Percentiles rank a stretch among this genome's conserved stretches.
Evolutionary conservation across 164 flowering plant genomes (phyloP).

Genomic region (Annona squamosa): DNA sequence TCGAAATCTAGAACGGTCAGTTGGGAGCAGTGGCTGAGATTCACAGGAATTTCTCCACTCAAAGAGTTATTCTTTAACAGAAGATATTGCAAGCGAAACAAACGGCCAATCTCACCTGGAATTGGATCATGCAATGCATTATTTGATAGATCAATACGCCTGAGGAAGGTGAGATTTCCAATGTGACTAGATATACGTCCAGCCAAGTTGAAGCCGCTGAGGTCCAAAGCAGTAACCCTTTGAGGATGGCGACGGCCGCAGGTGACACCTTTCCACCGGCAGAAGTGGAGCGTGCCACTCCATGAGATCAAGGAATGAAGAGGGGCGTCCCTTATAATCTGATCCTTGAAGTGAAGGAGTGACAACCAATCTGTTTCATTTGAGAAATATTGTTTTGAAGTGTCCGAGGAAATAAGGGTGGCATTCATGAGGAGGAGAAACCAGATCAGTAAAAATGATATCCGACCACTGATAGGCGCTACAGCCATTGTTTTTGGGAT

Average conservation of each 20-base stretch:
- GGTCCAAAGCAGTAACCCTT: neutral
- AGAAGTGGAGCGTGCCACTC: neutral
- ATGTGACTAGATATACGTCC: slow-evolving; percentile 2
- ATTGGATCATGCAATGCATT: slow-evolving; percentile 1
- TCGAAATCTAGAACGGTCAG: neutral
- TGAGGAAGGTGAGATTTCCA: slow-evolving; percentile 11
- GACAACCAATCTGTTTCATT: neutral
- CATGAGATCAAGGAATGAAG: neutral
- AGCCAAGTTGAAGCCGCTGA: neutral
- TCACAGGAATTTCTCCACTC: neutral
- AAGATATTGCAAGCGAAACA: neutral
- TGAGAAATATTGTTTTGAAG: too few species aligned
- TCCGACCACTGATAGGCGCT: too few species aligned
- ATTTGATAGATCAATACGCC: neutral
- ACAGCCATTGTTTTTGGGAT: too few species aligned
- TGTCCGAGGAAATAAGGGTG: too few species aligned
- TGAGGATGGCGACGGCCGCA: neutral
- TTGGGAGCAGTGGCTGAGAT: neutral
- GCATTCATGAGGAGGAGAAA: too few species aligned
- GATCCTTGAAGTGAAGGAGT: slow-evolving; percentile 1
- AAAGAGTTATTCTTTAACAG: neutral
- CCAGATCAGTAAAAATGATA: too few species aligned
- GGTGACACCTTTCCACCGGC: slow-evolving; percentile 4
- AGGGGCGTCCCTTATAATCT: neutral
- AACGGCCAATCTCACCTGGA: slow-evolving; percentile 8